Evolutionary conservation across 257 asterid genomes (phyloP).

Genomic region (Lantana camara): DNA sequence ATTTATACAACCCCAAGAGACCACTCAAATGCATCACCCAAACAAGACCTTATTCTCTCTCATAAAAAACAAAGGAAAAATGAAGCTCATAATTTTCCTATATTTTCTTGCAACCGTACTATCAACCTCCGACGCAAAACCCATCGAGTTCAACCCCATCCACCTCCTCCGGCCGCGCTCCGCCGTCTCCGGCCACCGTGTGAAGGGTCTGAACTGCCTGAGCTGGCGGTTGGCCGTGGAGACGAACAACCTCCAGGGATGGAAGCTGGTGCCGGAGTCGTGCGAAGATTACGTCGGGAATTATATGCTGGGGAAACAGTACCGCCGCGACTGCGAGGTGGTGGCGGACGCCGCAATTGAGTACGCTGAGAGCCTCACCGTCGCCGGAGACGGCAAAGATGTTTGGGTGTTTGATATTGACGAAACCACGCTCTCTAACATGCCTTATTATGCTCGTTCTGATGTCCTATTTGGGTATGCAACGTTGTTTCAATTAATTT

Average conservation of each 20-base stretch:
- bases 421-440: conserved; percentile 52
- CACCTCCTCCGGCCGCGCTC: conserved; percentile 44
- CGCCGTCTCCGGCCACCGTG: conserved; percentile 25
- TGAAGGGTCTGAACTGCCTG: conserved; percentile 41
- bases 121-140: conserved; percentile 22
- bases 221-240: conserved; percentile 70
- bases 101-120: conserved; percentile 9
- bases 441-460: conserved; percentile 41
- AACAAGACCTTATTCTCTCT: neutral
- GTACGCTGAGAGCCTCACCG: conserved; percentile 31
- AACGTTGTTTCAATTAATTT: too few species aligned
- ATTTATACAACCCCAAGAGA: neutral
- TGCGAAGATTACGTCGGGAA: conserved; percentile 47
- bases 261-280: conserved; percentile 39
- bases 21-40: neutral
- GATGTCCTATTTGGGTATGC: conserved; percentile 51
- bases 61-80: too few species aligned
- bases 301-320: conserved; percentile 57
- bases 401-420: conserved; percentile 60
- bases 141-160: conserved; percentile 15
- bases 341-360: conserved; percentile 44
- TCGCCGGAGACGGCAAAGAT: conserved; percentile 38
- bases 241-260: conserved; percentile 45
- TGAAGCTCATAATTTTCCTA: conserved; percentile 9
- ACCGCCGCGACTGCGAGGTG: conserved; percentile 44